Percentiles rank a stretch among this genome's conserved stretches.
phyloP scores from a whole-genome alignment of 345 rosid genomes.

The Syzygium jambos region DNA sequence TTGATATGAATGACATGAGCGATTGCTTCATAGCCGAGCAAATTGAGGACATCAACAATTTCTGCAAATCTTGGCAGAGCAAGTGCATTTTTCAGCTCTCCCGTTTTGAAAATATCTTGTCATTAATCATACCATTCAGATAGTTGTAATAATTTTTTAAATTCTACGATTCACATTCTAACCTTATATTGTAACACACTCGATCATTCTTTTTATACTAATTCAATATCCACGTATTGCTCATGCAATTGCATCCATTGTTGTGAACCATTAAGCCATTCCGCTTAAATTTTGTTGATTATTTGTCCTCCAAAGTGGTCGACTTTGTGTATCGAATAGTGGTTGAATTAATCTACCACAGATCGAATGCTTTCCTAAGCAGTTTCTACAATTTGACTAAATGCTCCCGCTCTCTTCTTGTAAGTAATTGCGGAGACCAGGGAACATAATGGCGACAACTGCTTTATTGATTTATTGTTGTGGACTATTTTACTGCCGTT shows the following conservation, averaged over 20 bases:
- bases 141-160: not conserved
- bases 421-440: not conserved
- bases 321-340: not conserved
- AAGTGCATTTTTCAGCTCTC: not conserved
- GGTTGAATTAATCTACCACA: not conserved
- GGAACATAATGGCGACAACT: not conserved
- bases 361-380: not conserved
- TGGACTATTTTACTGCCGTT: not conserved
- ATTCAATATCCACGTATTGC: not conserved
- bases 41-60: not conserved
- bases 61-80: constrained; percentile 1
- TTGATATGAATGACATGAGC: not conserved
- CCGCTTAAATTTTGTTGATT: not conserved
- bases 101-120: not conserved
- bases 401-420: not conserved
- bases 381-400: not conserved
- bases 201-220: not conserved
- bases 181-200: not conserved
- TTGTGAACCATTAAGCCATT: not conserved
- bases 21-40: not conserved
- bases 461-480: not conserved
- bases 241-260: not conserved
- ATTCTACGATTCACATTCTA: not conserved
- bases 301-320: not conserved
- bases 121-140: not conserved